phyloP scores from a whole-genome alignment of 2,329 filamentous ascomycete species.

The Verticillium nubilum region DNA sequence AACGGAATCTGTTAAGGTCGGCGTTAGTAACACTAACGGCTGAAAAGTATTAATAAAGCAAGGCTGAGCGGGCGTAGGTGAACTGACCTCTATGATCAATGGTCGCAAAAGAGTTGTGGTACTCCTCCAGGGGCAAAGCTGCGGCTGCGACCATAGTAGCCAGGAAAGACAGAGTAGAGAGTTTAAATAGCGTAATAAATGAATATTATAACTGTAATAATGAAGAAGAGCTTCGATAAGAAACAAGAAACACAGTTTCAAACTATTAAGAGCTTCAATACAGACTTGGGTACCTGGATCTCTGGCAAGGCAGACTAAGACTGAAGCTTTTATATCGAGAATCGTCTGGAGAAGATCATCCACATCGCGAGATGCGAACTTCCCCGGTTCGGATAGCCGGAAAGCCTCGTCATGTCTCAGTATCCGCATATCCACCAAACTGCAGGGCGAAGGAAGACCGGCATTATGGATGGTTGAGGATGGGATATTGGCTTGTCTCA shows the following conservation, averaged over 20 bases:
- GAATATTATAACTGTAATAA: not conserved
- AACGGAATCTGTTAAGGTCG: conserved; percentile 34
- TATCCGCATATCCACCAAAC: not conserved
- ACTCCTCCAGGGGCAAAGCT: conserved; percentile 5
- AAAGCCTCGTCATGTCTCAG: not conserved
- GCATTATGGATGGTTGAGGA: not conserved
- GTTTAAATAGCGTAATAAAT: conserved; percentile 12
- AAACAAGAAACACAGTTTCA: conserved; percentile 15
- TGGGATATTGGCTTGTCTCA: not conserved
- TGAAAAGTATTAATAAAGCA: not conserved
- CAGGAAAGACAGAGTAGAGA: conserved; percentile 10
- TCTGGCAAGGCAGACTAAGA: not conserved
- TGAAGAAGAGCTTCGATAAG: not conserved
- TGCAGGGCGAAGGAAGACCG: not conserved
- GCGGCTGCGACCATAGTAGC: conserved; percentile 7
- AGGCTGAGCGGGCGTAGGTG: too few relatives aligned
- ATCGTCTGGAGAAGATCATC: not conserved
- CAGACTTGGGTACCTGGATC: not conserved
- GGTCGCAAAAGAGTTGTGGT: conserved; percentile 1
- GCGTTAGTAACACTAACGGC: conserved; percentile 18
- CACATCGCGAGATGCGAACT: not conserved
- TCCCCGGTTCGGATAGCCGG: not conserved
- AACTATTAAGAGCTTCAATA: not conserved
- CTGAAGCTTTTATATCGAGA: not conserved
- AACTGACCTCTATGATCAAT: conserved; percentile 28